phyloP scores from a whole-genome alignment of 2,329 filamentous ascomycete genomes.

The Colletotrichum sp. region DNA sequence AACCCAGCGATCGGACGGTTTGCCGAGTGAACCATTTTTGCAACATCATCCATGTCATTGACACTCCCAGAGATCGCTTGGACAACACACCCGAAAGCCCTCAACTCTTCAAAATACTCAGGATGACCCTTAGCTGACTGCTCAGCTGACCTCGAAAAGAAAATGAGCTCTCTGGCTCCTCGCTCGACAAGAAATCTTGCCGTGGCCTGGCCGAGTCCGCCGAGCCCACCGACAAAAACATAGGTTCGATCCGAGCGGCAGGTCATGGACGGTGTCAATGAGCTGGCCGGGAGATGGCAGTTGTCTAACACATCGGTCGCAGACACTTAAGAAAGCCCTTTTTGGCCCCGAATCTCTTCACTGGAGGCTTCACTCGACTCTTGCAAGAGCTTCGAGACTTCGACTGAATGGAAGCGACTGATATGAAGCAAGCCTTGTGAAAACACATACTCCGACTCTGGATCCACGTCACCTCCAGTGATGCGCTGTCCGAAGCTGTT shows the following conservation, averaged over 20 bases:
- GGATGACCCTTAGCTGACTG: not conserved
- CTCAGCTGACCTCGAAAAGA: constrained; percentile 30
- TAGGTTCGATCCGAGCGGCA: constrained; percentile 23
- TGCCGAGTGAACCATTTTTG: constrained; percentile 20
- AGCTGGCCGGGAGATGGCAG: not conserved
- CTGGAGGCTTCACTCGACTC: not conserved
- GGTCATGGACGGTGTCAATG: not conserved
- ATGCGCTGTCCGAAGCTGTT: not conserved
- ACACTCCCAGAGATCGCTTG: constrained; percentile 38
- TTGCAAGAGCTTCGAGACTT: not conserved
- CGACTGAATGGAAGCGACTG: constrained; percentile 17
- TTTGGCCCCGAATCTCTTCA: fast-evolving
- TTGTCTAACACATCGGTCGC: not conserved
- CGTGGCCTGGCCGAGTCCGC: constrained; percentile 33
- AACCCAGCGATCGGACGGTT: constrained; percentile 41
- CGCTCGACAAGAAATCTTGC: constrained; percentile 31
- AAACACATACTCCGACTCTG: constrained; percentile 37
- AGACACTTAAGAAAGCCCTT: not conserved
- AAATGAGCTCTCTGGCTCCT: constrained; percentile 31
- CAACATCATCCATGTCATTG: constrained; percentile 29
- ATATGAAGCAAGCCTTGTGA: constrained; percentile 28
- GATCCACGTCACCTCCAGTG: not conserved
- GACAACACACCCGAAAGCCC: constrained; percentile 27
- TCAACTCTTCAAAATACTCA: constrained; percentile 22
- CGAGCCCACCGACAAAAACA: constrained; percentile 35